Evolutionary conservation across 2,329 filamentous ascomycete species (phyloP).

Genomic region (Thelonectria rubi): DNA sequence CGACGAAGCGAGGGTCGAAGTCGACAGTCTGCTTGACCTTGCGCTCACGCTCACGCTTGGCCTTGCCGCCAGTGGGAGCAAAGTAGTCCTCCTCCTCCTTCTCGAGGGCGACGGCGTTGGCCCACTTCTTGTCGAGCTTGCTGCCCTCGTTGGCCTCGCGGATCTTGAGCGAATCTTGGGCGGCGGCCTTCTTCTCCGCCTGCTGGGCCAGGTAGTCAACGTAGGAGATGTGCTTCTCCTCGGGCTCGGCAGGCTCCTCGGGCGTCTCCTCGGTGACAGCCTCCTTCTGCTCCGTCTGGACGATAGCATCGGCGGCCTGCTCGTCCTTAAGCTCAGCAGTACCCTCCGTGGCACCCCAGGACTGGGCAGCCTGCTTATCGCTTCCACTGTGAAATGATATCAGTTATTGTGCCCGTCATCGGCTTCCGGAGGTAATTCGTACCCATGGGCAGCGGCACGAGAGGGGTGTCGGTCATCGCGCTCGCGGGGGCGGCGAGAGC

Average conservation of each 20-base stretch:
- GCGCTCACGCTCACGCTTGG: conserved; percentile 85
- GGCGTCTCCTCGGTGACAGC: conserved; percentile 60
- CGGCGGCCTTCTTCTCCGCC: conserved; percentile 78
- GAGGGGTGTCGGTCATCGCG: conserved; percentile 66
- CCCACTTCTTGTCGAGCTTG: conserved; percentile 93
- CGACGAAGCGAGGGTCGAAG: conserved; percentile 85
- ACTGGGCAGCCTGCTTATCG: conserved; percentile 87
- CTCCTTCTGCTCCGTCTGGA: conserved; percentile 84
- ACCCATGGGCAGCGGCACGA: conserved; percentile 54
- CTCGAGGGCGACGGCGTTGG: conserved; percentile 76
- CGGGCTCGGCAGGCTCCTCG: conserved; percentile 67
- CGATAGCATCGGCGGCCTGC: conserved; percentile 88
- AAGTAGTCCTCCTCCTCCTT: conserved; percentile 84
- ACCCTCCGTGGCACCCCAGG: conserved; percentile 87
- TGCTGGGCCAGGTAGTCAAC: conserved; percentile 82
- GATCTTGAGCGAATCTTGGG: conserved; percentile 71
- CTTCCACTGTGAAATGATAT: conserved; percentile 66
- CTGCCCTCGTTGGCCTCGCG: conserved; percentile 93
- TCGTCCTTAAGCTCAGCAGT: conserved; percentile 89
- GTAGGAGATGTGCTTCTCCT: conserved; percentile 92
- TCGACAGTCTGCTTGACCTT: conserved; percentile 92
- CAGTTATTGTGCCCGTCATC: conserved; percentile 21
- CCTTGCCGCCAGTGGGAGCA: conserved; percentile 77
- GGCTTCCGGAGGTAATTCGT: conserved; percentile 42
- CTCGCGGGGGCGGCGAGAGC: conserved; percentile 61